Evolutionary conservation across 2,329 filamentous ascomycete species (phyloP).

Genomic region (Exophiala aquamarina): DNA sequence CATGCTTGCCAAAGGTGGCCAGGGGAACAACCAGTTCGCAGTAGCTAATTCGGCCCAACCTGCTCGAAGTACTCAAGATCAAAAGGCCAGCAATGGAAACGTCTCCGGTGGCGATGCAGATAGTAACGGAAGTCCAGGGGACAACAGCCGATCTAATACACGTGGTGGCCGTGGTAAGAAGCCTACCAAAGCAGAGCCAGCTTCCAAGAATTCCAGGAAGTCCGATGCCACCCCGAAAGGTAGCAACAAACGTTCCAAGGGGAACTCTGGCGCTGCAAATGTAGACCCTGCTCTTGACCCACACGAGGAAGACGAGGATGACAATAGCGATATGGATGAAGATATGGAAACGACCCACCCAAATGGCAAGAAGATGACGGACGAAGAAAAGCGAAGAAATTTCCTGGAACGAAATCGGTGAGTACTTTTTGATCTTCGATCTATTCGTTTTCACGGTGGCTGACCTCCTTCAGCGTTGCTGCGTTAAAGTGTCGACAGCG

Average conservation of each 20-base stretch:
- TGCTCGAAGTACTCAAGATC: constrained; percentile 34
- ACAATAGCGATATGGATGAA: constrained; percentile 57
- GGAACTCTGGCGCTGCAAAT: constrained; percentile 45
- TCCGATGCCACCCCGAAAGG: constrained; percentile 66
- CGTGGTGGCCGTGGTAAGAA: constrained; percentile 70
- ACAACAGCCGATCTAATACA: constrained; percentile 61
- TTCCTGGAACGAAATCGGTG: constrained; percentile 96
- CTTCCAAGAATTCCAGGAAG: constrained; percentile 72
- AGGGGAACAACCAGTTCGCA: constrained; percentile 57
- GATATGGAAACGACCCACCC: constrained; percentile 32
- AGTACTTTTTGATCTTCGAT: constrained; percentile 32
- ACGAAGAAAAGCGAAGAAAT: constrained; percentile 97
- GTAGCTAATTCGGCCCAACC: constrained; percentile 47
- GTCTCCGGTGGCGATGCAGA: constrained; percentile 57
- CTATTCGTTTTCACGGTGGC: constrained; percentile 11
- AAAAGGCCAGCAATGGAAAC: constrained; percentile 44
- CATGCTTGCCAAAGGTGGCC: constrained; percentile 71
- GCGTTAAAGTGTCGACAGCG: constrained; percentile 95
- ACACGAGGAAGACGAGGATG: constrained; percentile 56
- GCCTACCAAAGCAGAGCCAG: constrained; percentile 43
- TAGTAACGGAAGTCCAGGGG: constrained; percentile 70
- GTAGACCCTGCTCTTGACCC: constrained; percentile 42
- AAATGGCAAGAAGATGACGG: constrained; percentile 81
- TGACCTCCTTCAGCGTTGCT: constrained; percentile 67
- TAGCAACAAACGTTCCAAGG: constrained; percentile 73